Conservation (phyloP, 345 rosid genomes). For the Salix udensis region DNA sequence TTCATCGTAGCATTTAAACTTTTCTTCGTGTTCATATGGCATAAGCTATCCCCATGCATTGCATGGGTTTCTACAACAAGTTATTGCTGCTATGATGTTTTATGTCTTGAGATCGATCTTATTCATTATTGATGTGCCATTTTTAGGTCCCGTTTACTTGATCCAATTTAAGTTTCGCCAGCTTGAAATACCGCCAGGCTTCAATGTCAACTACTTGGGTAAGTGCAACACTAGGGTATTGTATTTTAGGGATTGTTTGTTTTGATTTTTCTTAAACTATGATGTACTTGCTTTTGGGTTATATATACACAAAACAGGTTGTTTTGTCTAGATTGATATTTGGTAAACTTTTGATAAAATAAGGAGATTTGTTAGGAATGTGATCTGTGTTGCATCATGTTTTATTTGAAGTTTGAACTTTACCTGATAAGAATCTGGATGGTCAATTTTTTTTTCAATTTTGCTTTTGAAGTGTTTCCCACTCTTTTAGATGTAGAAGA, state of each 20-base stretch:
- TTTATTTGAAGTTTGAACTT: not conserved
- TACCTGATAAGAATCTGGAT: not conserved
- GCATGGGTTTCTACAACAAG: no score
- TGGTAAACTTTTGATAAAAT: not conserved
- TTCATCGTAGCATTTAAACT: not conserved
- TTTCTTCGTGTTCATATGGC: not conserved
- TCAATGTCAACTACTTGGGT: conserved; percentile 76
- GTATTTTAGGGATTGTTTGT: not conserved
- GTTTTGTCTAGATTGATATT: not conserved
- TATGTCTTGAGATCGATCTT: conserved; percentile 3
- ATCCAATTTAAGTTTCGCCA: conserved; percentile 92
- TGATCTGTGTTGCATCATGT: not conserved
- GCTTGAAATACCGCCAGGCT: conserved; percentile 87
- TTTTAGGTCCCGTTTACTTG: conserved; percentile 73
- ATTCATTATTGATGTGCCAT: conserved; percentile 4
- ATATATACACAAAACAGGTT: not conserved
- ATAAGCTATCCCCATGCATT: no score
- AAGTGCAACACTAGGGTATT: conserved; percentile 10
- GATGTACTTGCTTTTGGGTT: not conserved
- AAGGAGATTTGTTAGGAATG: not conserved
- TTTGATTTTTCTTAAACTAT: not conserved
- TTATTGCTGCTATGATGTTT: not conserved
- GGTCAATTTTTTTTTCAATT: not conserved
- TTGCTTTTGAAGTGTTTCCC: not conserved
- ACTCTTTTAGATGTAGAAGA: not conserved